Percentiles rank a stretch among this genome's conserved stretches.
These are phyloP conservation scores for Aspergillus avenaceus DNA, from an alignment of 495 filamentous ascomycete genomes.

Conservation along the genomic window DNA sequence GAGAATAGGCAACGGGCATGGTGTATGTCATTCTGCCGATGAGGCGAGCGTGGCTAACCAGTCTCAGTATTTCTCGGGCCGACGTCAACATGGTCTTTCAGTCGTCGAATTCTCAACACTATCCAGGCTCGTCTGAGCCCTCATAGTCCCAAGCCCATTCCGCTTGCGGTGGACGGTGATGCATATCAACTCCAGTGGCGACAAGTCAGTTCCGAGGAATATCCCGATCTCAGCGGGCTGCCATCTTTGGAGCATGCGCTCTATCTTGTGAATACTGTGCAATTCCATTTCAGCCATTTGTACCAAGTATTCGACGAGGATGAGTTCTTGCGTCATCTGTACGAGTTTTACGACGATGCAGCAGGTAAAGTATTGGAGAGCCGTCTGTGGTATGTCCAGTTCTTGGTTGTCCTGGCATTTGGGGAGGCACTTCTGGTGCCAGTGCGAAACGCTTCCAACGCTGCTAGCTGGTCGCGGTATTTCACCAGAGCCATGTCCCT, in stretches of 20 bases:
- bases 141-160: slow-evolving; percentile 15
- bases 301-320: slow-evolving; percentile 30
- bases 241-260: slow-evolving; percentile 27
- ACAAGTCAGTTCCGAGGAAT: slow-evolving; percentile 19
- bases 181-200: slow-evolving; percentile 29
- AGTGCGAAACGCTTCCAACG: slow-evolving; percentile 11
- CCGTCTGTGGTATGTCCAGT: slow-evolving; percentile 32
- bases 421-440: slow-evolving; percentile 28
- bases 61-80: slow-evolving; percentile 25
- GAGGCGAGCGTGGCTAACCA: neutral
- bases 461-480: slow-evolving; percentile 17
- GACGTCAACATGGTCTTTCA: slow-evolving; percentile 37
- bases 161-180: slow-evolving; percentile 25
- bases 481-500: slow-evolving; percentile 31
- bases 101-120: slow-evolving; percentile 24
- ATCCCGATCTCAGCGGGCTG: slow-evolving; percentile 21
- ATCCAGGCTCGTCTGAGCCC: slow-evolving; percentile 20
- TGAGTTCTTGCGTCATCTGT: slow-evolving; percentile 24
- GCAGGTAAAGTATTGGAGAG: slow-evolving; percentile 15
- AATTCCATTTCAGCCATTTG: slow-evolving; percentile 26
- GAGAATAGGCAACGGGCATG: slow-evolving; percentile 10
- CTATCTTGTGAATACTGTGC: slow-evolving; percentile 27
- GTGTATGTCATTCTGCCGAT: slow-evolving; percentile 5
- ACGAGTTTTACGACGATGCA: slow-evolving; percentile 22
- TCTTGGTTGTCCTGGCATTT: slow-evolving; percentile 29